Percentiles rank a stretch among this genome's conserved stretches.
These are phyloP conservation scores for Trichoderma semiorbis DNA, from an alignment of 2,329 filamentous ascomycete species.

Conservation along the genomic window DNA sequence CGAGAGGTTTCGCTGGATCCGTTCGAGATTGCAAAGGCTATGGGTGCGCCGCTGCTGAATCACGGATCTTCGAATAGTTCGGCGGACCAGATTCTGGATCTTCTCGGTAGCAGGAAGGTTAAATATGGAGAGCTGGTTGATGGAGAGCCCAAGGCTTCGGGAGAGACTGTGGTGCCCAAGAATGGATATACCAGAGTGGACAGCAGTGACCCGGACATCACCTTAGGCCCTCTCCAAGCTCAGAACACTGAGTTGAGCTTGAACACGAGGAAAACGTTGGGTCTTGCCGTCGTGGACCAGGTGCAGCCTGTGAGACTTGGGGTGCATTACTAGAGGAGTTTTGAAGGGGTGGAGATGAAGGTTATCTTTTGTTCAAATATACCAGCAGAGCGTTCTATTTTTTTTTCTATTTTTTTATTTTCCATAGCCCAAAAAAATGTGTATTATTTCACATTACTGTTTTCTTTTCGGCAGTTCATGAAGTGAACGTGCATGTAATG, in stretches of 20 bases:
- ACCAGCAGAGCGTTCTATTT: not conserved
- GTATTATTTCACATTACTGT: not conserved
- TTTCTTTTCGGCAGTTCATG: not conserved
- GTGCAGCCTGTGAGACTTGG: not conserved
- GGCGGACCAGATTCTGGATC: not conserved
- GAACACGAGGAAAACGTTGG: not conserved
- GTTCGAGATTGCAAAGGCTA: conserved; percentile 15
- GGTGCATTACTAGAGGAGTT: not conserved
- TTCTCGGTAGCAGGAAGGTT: not conserved
- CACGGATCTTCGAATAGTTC: conserved; percentile 8
- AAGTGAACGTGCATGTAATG: not conserved
- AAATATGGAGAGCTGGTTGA: conserved; percentile 4
- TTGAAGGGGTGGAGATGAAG: not conserved
- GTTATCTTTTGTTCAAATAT: not conserved
- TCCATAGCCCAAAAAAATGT: not conserved
- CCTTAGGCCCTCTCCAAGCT: not conserved
- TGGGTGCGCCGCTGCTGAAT: conserved; percentile 3
- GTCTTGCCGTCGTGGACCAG: not conserved
- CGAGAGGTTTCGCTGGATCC: conserved; percentile 1
- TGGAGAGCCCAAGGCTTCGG: not conserved
- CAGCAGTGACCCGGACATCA: not conserved
- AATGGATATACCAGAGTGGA: not conserved
- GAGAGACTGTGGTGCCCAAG: not conserved
- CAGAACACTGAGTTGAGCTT: not conserved
- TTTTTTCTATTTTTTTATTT: not conserved